Evolutionary conservation across 1,139 yeast genomes (phyloP), one percentile per base, ranked within the genome.

Genomic region (Scheffersomyces lignicola): DNA sequence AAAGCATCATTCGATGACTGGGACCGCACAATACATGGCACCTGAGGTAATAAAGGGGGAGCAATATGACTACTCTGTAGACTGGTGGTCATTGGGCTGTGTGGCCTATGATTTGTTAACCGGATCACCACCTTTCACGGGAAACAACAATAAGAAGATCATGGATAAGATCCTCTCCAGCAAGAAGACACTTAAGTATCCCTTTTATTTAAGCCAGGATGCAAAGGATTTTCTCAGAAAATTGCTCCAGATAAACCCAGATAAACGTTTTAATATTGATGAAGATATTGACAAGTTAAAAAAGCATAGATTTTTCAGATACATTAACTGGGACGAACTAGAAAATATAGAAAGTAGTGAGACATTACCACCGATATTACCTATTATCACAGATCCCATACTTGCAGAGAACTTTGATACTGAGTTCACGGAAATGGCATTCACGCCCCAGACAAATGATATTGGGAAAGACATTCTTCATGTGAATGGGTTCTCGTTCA

Each of bases 21-120:
- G 97, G 0, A 90, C 97, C 0, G 95, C 96, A 0, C 96, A 89
- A 58, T 90, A 89, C 56, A 89, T 90, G 87, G 97, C 97, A 0
- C 98, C 98, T 1, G 97, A 92, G 56, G 85, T 92, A 21, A 62
- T 92, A 18, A 78, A 77, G 35, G 96, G 96, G 17, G 79, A 83
- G 43, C 80, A 83, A n/a, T 92, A 92, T 54, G 92, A 89, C 45
- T 82, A 76, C 44, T 74, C 81, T 7, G 96, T 94, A 8, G 98
- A 92, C 56, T 92, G 97, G 95, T 92, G 97, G 95, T 88, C 97
- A 0, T 67, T 92, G 20, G 97, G 98, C 0, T 88, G 96, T 45
- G 87, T 92, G 6, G 75, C 88, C 20, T 88, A 69, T 56, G 97
- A 92, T 58, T 72, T 92, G 66, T 66, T 92, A 28, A 85, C 95